Evolutionary conservation across 2,329 filamentous ascomycete species (phyloP).

Genomic region (Aspergillus fischeri): DNA sequence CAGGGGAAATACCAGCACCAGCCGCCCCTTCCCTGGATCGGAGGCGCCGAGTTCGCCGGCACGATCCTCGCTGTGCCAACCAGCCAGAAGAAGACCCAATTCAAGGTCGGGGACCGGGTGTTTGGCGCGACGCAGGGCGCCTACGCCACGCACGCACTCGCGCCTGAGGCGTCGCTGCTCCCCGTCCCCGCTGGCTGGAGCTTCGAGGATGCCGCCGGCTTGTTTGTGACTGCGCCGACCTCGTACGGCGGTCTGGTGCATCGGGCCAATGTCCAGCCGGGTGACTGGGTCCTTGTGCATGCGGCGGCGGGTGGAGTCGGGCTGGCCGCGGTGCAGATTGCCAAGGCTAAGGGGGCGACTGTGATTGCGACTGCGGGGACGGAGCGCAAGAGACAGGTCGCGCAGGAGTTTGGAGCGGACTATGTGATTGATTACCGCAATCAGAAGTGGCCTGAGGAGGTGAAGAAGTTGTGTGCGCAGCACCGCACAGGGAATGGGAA

Average conservation of each 20-base stretch:
- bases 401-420: constrained; percentile 77
- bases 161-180: constrained; percentile 62
- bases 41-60: constrained; percentile 84
- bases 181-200: constrained; percentile 78
- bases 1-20: constrained; percentile 94
- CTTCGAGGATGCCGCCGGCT: constrained; percentile 76
- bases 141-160: constrained; percentile 72
- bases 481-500: constrained; percentile 61
- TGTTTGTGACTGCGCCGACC: constrained; percentile 90
- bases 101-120: constrained; percentile 73
- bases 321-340: constrained; percentile 85
- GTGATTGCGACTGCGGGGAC: constrained; percentile 92
- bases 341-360: constrained; percentile 84
- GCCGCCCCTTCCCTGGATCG: constrained; percentile 80
- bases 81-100: constrained; percentile 48
- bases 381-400: constrained; percentile 73
- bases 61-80: constrained; percentile 65
- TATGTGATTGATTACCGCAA: constrained; percentile 74
- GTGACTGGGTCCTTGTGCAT: constrained; percentile 85
- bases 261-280: constrained; percentile 69
- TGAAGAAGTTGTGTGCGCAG: constrained; percentile 61
- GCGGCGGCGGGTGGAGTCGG: constrained; percentile 91
- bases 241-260: constrained; percentile 79
- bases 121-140: constrained; percentile 85
- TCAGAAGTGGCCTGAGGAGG: constrained; percentile 62